Percentiles rank a stretch among this genome's conserved stretches.
Conservation (phyloP, 305 asterid species). For the Solanum hybrid region DNA sequence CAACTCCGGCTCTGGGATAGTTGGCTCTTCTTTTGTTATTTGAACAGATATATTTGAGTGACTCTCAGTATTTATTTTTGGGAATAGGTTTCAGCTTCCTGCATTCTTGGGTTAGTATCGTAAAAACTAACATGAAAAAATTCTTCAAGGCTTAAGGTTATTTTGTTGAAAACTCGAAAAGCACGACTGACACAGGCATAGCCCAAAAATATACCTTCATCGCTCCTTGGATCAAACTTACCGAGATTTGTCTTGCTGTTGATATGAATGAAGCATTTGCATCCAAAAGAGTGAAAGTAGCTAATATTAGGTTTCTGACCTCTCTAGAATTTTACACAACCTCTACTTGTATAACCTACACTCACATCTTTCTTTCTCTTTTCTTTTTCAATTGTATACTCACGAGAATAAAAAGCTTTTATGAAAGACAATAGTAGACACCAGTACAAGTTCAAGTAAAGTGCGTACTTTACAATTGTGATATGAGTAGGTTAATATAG, state of each 20-base stretch:
- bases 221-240: background rate
- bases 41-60: too few species aligned
- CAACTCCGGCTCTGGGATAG: background rate
- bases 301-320: too few species aligned
- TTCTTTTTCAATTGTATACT: background rate
- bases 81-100: background rate
- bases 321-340: background rate
- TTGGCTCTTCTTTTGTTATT: too few species aligned
- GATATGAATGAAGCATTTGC: background rate
- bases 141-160: background rate
- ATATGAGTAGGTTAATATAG: background rate
- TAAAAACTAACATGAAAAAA: background rate
- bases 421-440: background rate
- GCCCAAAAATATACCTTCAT: too few species aligned
- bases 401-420: background rate
- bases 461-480: background rate
- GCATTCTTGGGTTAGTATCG: background rate
- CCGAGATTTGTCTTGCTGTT: background rate
- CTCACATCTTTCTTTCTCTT: background rate
- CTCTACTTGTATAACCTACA: background rate
- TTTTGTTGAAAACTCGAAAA: background rate
- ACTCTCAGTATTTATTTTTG: background rate
- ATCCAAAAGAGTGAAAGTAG: background rate
- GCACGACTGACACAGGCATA: background rate
- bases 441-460: background rate